These are phyloP conservation scores for Taphrina betulina DNA, from an alignment of 1,139 yeast species.

Conservation along the genomic window DNA sequence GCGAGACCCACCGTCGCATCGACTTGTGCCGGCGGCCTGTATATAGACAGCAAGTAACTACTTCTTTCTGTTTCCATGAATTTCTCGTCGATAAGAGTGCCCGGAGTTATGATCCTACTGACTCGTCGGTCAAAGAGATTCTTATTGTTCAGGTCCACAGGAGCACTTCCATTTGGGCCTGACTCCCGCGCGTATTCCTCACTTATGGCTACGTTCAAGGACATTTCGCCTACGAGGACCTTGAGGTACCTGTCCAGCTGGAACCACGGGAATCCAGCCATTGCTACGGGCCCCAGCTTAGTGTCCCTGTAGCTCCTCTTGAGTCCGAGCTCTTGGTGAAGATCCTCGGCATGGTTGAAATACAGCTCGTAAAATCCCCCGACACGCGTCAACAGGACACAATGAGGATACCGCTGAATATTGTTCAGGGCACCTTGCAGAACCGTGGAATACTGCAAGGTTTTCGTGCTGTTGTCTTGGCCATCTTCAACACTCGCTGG, in stretches of 20 bases:
- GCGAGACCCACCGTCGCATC: constrained; percentile 54
- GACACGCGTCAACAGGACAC: constrained; percentile 82
- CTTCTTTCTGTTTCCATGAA: constrained; percentile 70
- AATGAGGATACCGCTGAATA: constrained; percentile 51
- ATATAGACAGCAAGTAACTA: constrained; percentile 67
- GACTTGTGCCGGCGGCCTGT: constrained; percentile 51
- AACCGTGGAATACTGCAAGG: constrained; percentile 23
- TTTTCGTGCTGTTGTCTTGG: too few relatives aligned
- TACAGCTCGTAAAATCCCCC: constrained; percentile 76
- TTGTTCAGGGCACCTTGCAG: constrained; percentile 26
- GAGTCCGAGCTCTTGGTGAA: constrained; percentile 69
- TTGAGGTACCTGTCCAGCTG: constrained; percentile 73
- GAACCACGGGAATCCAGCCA: constrained; percentile 85
- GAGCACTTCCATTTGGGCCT: constrained; percentile 24
- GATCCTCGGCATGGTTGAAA: constrained; percentile 77
- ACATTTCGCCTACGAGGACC: constrained; percentile 66
- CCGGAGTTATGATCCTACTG: constrained; percentile 82
- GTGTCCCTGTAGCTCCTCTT: constrained; percentile 53
- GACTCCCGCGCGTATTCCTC: constrained; percentile 50
- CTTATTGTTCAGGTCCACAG: constrained; percentile 16
- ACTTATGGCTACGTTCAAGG: constrained; percentile 72
- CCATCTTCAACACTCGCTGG: too few relatives aligned
- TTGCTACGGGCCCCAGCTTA: constrained; percentile 58
- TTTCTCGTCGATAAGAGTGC: constrained; percentile 85
- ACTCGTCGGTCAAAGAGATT: constrained; percentile 60